phyloP scores from a whole-genome alignment of 2,329 filamentous ascomycete species.

The Phyllosticta citrichinensis region DNA sequence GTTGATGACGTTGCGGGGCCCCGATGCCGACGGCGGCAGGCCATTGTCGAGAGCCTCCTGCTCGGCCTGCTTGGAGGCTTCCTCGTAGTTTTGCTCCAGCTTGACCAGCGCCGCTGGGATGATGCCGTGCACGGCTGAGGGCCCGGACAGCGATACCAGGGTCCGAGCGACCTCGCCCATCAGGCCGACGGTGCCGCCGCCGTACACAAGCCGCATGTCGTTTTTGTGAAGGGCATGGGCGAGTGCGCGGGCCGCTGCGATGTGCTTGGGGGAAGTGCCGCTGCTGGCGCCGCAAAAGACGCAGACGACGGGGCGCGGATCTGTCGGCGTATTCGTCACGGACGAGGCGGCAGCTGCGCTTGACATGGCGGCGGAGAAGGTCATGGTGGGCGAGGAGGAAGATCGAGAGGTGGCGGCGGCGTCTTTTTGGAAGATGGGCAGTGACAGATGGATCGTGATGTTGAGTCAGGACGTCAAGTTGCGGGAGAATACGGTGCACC shows the following conservation, averaged over 20 bases:
- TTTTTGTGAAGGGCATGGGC: conserved; percentile 63
- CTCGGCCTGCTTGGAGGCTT: conserved; percentile 32
- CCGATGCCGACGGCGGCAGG: conserved; percentile 24
- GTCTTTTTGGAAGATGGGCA: no score
- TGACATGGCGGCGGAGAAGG: neutral
- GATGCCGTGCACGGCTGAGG: conserved; percentile 78
- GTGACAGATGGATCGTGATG: neutral
- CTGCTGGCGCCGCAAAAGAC: conserved; percentile 85
- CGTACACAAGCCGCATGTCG: conserved; percentile 81
- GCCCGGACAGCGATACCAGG: conserved; percentile 72
- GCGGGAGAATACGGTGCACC: neutral
- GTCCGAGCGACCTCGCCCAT: conserved; percentile 92
- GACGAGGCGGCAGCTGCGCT: neutral
- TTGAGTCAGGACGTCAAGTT: neutral
- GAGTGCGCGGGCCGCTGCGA: conserved; percentile 68
- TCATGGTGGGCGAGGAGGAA: conserved; percentile 16
- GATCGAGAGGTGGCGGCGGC: neutral
- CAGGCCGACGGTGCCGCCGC: conserved; percentile 84
- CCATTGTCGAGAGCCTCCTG: neutral
- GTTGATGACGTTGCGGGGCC: conserved; percentile 41
- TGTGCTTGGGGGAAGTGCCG: conserved; percentile 63
- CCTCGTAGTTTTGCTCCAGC: conserved; percentile 57
- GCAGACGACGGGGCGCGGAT: conserved; percentile 57
- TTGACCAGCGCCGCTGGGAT: conserved; percentile 78
- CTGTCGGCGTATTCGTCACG: conserved; percentile 3